A percentile compares a stretch with the other conserved stretches of the same genome.
phyloP scores from a whole-genome alignment of 805 yeast genomes.

The Yarrowia sp. region DNA sequence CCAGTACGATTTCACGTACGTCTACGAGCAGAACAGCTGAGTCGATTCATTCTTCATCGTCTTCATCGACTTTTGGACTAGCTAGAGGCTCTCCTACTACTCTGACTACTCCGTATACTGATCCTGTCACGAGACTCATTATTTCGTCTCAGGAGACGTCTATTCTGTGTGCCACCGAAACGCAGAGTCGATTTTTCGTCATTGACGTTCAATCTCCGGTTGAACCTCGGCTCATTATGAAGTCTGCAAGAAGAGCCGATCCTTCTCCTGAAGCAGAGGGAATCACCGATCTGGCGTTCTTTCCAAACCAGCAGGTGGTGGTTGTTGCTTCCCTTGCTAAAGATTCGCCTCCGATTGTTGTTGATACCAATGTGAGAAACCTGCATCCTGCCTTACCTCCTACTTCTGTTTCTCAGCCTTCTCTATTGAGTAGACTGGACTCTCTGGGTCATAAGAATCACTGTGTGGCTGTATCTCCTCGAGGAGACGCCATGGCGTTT shows the following conservation, averaged over 20 bases:
- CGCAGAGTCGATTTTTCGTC: constrained; percentile 77
- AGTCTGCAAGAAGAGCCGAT: constrained; percentile 52
- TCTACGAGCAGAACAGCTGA: not conserved
- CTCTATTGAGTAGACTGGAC: constrained; percentile 59
- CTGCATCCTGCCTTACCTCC: constrained; percentile 30
- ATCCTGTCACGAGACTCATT: constrained; percentile 71
- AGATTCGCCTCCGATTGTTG: constrained; percentile 62
- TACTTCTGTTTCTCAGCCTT: constrained; percentile 52
- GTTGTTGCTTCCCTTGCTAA: constrained; percentile 56
- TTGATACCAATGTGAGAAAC: constrained; percentile 54
- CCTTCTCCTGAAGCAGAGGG: constrained; percentile 77
- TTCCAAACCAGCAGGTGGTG: constrained; percentile 54
- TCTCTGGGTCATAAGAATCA: constrained; percentile 83
- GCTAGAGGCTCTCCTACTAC: constrained; percentile 52
- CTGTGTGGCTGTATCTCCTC: constrained; percentile 69
- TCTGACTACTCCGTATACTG: constrained; percentile 79
- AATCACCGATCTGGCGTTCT: constrained; percentile 74
- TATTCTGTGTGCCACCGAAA: constrained; percentile 68
- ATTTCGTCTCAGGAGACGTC: constrained; percentile 72
- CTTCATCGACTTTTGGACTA: constrained; percentile 31
- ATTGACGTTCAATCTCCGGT: constrained; percentile 63
- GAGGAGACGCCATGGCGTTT: constrained; percentile 83
- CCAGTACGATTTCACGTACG: not conserved
- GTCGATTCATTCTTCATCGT: not conserved
- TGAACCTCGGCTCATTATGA: constrained; percentile 66